phyloP scores from a whole-genome alignment of 2,329 filamentous ascomycete genomes.

The Ambrosiella xylebori region DNA sequence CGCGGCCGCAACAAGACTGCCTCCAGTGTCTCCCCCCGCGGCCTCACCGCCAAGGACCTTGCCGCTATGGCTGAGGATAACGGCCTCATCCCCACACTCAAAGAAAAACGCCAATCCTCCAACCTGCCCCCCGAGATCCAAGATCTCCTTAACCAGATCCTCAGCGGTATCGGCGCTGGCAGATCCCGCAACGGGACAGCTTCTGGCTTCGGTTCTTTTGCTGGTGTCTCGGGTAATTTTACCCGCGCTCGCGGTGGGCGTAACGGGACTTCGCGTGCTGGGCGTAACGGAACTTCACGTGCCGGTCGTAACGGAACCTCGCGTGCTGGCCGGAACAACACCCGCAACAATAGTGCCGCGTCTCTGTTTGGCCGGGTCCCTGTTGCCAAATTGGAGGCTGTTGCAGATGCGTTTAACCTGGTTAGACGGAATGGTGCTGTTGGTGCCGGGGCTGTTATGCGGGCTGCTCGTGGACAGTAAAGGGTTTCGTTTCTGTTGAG shows the following conservation, averaged over 20 bases:
- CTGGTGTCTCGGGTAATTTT: background rate
- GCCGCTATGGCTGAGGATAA: conserved; percentile 24
- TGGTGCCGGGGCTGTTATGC: background rate
- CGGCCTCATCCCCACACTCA: conserved; percentile 13
- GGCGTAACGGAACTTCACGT: background rate
- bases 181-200: background rate
- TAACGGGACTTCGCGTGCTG: background rate
- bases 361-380: background rate
- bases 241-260: background rate
- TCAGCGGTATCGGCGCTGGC: background rate
- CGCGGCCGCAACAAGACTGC: conserved; percentile 34
- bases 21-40: conserved; percentile 15
- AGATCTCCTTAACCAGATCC: background rate
- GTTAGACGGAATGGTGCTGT: background rate
- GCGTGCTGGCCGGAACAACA: background rate
- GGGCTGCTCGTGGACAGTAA: background rate
- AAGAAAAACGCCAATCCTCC: background rate
- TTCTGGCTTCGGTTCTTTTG: background rate
- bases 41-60: conserved; percentile 15
- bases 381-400: background rate
- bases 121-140: background rate
- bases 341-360: background rate
- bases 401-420: background rate
- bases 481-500: background rate
- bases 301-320: background rate